phyloP scores from a whole-genome alignment of 2,329 filamentous ascomycete genomes.

The Rutstroemia sp. region DNA sequence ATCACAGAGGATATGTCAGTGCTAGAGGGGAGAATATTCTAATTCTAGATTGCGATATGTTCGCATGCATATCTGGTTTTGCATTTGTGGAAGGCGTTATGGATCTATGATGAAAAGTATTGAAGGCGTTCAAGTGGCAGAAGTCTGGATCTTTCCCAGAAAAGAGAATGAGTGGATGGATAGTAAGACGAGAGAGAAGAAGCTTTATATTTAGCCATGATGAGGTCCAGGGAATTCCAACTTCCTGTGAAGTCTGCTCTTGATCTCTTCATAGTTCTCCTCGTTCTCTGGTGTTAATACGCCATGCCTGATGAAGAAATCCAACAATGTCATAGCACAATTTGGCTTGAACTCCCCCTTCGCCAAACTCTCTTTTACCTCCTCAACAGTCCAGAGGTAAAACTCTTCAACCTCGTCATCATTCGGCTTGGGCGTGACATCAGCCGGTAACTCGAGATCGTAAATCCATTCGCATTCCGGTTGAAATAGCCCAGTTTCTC shows the following conservation, averaged over 20 bases:
- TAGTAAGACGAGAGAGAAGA: background rate
- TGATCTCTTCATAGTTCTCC: slow-evolving; percentile 68
- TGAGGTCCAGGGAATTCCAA: slow-evolving; percentile 73
- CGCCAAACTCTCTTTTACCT: slow-evolving; percentile 63
- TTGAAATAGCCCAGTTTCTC: slow-evolving; percentile 75
- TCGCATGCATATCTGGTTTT: slow-evolving; percentile 16
- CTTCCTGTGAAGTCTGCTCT: slow-evolving; percentile 65
- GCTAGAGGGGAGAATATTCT: background rate
- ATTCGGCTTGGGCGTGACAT: slow-evolving; percentile 64
- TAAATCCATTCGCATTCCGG: slow-evolving; percentile 91
- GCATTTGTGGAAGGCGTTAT: slow-evolving; percentile 19
- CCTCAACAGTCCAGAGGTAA: slow-evolving; percentile 66
- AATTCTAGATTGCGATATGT: background rate
- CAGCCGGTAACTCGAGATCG: slow-evolving; percentile 68
- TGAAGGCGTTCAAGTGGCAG: slow-evolving; percentile 12
- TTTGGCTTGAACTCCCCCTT: slow-evolving; percentile 86
- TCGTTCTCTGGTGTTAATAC: slow-evolving; percentile 76
- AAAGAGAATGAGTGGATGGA: too few relatives aligned
- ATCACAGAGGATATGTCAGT: too few relatives aligned
- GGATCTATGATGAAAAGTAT: slow-evolving; percentile 19
- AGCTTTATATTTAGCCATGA: slow-evolving; percentile 16
- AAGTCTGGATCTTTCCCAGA: background rate
- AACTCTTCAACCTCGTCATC: slow-evolving; percentile 90
- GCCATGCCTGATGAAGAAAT: slow-evolving; percentile 84
- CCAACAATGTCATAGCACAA: slow-evolving; percentile 73